Percentiles rank a stretch among this genome's conserved stretches.
Evolutionary conservation across 2,329 filamentous ascomycete genomes (phyloP).

Genomic region (Colletotrichum musae): DNA sequence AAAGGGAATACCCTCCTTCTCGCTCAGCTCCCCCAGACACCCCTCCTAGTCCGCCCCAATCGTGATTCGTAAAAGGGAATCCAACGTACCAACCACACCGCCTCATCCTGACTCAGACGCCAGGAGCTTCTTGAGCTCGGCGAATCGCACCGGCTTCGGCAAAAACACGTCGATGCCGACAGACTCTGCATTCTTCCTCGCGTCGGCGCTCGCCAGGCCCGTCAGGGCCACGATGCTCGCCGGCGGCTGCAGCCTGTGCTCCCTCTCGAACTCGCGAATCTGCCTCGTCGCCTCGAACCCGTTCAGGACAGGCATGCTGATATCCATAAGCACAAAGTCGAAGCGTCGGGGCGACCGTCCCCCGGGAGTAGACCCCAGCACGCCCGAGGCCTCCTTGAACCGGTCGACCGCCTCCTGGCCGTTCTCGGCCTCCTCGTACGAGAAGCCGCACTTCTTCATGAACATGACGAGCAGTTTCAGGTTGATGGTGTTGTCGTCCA

Average conservation of each 20-base stretch:
- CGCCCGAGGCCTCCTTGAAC: conserved; percentile 52
- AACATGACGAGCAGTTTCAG: conserved; percentile 59
- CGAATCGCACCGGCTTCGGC: conserved; percentile 64
- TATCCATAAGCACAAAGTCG: conserved; percentile 61
- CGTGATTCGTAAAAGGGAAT: too few relatives aligned
- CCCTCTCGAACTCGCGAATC: conserved; percentile 64
- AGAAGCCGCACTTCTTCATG: conserved; percentile 57
- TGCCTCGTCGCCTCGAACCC: conserved; percentile 63
- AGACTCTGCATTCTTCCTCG: conserved; percentile 63
- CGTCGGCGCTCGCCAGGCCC: conserved; percentile 64
- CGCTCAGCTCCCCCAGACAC: too few relatives aligned
- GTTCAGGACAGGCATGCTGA: conserved; percentile 71
- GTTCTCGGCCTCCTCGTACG: conserved; percentile 59
- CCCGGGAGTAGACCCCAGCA: neutral
- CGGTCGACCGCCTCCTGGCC: conserved; percentile 63
- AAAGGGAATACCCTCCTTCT: too few relatives aligned
- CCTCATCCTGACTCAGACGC: conserved; percentile 7
- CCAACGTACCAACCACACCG: too few relatives aligned
- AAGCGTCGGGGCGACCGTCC: conserved; percentile 44
- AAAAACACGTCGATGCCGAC: conserved; percentile 66
- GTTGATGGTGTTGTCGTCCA: conserved; percentile 61
- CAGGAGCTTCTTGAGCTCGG: conserved; percentile 57
- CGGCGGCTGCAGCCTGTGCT: conserved; percentile 55
- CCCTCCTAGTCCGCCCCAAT: too few relatives aligned
- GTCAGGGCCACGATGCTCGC: conserved; percentile 66